These are phyloP conservation scores for Trifolium repens DNA, from an alignment of 306 rosid species.

Conservation along the genomic window DNA sequence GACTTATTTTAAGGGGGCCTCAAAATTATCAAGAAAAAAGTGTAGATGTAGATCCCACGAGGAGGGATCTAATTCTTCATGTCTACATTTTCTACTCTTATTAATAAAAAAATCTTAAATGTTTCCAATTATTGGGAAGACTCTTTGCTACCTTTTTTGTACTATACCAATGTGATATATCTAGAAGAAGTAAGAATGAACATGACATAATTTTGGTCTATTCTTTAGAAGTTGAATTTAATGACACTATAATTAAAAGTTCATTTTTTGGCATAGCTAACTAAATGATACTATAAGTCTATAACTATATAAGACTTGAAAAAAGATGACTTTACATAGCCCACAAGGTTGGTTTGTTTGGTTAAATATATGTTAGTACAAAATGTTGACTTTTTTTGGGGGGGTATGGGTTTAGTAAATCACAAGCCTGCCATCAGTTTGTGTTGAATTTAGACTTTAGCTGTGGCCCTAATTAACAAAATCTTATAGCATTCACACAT, in stretches of 20 bases:
- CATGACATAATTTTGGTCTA: background rate
- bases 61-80: conserved; percentile 35
- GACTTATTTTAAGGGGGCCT: conserved; percentile 40
- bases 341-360: conserved; percentile 3
- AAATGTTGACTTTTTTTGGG: conserved; percentile 3
- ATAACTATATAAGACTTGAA: conserved; percentile 1
- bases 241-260: conserved; percentile 7
- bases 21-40: background rate
- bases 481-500: conserved; percentile 36
- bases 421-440: conserved; percentile 18
- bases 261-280: conserved; percentile 10
- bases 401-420: background rate
- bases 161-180: conserved; percentile 4
- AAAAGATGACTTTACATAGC: conserved; percentile 8
- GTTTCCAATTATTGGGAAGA: conserved; percentile 41
- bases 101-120: conserved; percentile 20
- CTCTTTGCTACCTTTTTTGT: conserved; percentile 2
- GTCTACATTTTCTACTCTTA: conserved; percentile 31
- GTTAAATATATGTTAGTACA: conserved; percentile 23
- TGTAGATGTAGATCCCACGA: conserved; percentile 30
- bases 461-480: background rate
- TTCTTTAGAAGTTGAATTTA: conserved; percentile 18
- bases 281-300: background rate
- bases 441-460: conserved; percentile 33
- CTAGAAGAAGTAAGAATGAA: conserved; percentile 11